These are phyloP conservation scores for Cnidoscolus chayamansa DNA, from an alignment of 441 rosid genomes.

Conservation along the genomic window DNA sequence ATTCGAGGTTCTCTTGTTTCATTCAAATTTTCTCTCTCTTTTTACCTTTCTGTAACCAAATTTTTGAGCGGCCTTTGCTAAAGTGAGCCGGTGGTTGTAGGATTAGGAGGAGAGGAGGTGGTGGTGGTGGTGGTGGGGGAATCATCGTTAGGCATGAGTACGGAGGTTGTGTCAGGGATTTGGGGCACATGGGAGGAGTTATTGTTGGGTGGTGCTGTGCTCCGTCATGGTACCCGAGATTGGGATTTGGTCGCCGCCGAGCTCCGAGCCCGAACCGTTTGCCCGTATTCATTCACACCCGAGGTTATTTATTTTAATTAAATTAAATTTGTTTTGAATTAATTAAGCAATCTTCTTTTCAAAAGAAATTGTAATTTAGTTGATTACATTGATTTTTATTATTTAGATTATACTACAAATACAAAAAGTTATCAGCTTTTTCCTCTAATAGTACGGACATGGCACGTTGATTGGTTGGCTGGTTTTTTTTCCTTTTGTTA, in stretches of 20 bases:
- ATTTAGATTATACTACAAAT: too few relatives aligned
- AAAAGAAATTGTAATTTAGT: neutral
- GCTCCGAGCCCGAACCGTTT: constrained; percentile 64
- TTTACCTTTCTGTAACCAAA: neutral
- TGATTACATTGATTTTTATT: neutral
- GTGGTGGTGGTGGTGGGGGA: neutral
- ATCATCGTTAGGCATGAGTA: constrained; percentile 29
- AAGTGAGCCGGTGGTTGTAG: constrained; percentile 26
- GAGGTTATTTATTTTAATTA: constrained; percentile 43
- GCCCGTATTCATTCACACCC: constrained; percentile 54
- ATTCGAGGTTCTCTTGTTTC: too few relatives aligned
- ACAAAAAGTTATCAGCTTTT: neutral
- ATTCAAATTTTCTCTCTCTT: too few relatives aligned
- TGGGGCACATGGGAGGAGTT: constrained; percentile 98
- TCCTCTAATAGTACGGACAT: neutral
- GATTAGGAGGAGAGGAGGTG: constrained; percentile 6
- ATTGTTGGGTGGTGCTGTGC: constrained; percentile 82
- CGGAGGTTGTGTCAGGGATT: constrained; percentile 33
- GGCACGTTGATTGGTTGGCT: constrained; percentile 12
- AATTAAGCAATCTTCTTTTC: neutral
- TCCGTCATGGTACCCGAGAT: constrained; percentile 73
- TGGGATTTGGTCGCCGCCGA: constrained; percentile 75
- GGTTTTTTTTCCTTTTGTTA: neutral
- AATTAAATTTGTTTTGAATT: neutral
- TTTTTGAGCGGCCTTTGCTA: neutral